These are phyloP conservation scores for Pseudozyma thailandica DNA, from an alignment of 1,284 basidiomycete species.

Conservation along the genomic window DNA sequence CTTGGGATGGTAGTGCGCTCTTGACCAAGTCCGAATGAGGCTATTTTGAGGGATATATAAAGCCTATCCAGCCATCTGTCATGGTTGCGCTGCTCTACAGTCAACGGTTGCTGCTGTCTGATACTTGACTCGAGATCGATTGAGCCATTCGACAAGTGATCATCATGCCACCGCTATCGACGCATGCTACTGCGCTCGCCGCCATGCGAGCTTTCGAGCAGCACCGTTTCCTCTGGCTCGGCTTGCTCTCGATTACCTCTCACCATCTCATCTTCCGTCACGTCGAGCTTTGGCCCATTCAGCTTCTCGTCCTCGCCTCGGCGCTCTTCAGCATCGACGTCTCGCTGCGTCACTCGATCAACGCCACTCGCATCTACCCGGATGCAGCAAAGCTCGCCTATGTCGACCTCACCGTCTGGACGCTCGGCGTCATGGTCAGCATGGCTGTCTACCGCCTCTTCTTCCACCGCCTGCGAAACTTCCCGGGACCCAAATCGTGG, in stretches of 20 bases:
- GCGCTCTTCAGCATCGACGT: constrained; percentile 14
- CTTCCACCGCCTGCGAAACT: constrained; percentile 35
- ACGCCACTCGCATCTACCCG: neutral
- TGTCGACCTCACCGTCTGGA: constrained; percentile 7
- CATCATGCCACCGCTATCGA: neutral
- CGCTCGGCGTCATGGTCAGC: constrained; percentile 10
- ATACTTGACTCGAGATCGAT: too few species aligned
- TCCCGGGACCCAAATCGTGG: constrained; percentile 38
- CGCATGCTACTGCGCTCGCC: neutral
- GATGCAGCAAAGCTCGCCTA: constrained; percentile 7
- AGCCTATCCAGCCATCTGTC: too few species aligned
- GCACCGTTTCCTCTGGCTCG: constrained; percentile 12
- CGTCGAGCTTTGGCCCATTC: constrained; percentile 26
- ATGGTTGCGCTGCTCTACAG: too few species aligned
- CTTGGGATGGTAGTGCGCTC: too few species aligned
- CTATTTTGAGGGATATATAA: too few species aligned
- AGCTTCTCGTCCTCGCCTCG: constrained; percentile 7
- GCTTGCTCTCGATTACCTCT: constrained; percentile 5
- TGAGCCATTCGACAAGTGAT: too few species aligned
- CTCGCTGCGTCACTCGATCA: constrained; percentile 3
- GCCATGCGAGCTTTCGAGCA: constrained; percentile 7
- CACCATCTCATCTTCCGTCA: constrained; percentile 22
- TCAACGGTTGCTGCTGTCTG: too few species aligned
- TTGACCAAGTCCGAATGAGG: too few species aligned
- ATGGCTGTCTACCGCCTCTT: constrained; percentile 39